phyloP scores from a whole-genome alignment of 768 basidiomycete species.

The Hygrocybe punicea region DNA sequence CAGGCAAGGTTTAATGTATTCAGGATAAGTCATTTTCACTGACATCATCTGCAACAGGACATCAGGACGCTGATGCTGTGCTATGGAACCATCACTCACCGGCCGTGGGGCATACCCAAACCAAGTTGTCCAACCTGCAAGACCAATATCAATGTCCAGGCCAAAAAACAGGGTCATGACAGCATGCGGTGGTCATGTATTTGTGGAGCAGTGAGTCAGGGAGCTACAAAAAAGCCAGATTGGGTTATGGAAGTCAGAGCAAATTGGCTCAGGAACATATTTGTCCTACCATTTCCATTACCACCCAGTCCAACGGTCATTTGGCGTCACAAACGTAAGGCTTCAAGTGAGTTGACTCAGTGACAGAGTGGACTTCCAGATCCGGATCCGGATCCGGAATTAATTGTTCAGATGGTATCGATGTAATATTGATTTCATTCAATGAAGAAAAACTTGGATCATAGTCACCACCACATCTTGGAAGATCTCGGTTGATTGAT shows the following conservation, averaged over 20 bases:
- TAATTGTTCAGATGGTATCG: no score
- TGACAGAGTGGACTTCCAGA: constrained; percentile 33
- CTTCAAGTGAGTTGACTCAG: not conserved
- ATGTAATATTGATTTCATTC: no score
- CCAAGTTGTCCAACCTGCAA: not conserved
- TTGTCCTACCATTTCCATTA: not conserved
- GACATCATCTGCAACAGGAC: not conserved
- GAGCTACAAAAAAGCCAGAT: not conserved
- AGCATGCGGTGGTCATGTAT: not conserved
- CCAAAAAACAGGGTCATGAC: not conserved
- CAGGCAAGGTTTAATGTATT: not conserved
- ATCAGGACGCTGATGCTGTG: not conserved
- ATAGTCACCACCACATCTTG: no score
- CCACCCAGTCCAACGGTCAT: not conserved
- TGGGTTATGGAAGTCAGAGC: not conserved
- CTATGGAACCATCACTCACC: not conserved
- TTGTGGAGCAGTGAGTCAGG: not conserved
- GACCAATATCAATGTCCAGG: not conserved
- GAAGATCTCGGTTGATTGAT: no score
- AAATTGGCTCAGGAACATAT: not conserved
- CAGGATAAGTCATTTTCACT: not conserved
- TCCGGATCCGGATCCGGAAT: no score
- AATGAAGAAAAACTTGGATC: no score
- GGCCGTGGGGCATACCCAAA: not conserved
- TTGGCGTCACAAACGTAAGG: not conserved